Conservation (phyloP, 768 basidiomycete genomes). For the Russula dissimulans region DNA sequence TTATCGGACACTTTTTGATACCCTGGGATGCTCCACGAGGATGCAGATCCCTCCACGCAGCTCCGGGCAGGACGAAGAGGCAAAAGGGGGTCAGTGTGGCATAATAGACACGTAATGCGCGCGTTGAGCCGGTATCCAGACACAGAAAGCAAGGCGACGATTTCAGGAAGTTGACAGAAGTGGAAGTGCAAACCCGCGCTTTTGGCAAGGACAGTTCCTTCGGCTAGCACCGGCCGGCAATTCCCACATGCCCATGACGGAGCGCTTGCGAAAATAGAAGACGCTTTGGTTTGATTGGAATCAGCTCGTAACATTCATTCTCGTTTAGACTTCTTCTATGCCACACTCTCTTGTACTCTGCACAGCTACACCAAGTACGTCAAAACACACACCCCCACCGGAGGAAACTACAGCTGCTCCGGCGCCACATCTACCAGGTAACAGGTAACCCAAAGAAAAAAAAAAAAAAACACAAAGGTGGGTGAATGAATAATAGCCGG, state of each 20-base stretch:
- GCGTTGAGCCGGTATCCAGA: not conserved
- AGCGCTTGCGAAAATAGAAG: not conserved
- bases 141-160: not conserved
- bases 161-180: not conserved
- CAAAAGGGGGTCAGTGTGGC: too few species aligned
- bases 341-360: not conserved
- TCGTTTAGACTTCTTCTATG: conserved; percentile 10
- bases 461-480: not conserved
- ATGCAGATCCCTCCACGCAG: not conserved
- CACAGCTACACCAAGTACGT: conserved; percentile 11
- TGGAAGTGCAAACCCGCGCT: not conserved
- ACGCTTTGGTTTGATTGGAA: not conserved
- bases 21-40: not conserved
- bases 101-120: too few species aligned
- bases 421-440: conserved; percentile 8
- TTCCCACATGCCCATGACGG: conserved; percentile 1
- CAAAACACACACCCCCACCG: not conserved
- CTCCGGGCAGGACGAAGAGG: not conserved
- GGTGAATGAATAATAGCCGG: conserved; percentile 6
- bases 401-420: not conserved
- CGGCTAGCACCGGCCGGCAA: conserved; percentile 1
- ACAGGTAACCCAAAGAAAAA: not conserved
- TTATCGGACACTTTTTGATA: not conserved
- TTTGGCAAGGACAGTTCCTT: not conserved
- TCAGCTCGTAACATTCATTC: not conserved